phyloP scores from a whole-genome alignment of 2,329 filamentous ascomycete genomes.

The Neonectria coccinea region DNA sequence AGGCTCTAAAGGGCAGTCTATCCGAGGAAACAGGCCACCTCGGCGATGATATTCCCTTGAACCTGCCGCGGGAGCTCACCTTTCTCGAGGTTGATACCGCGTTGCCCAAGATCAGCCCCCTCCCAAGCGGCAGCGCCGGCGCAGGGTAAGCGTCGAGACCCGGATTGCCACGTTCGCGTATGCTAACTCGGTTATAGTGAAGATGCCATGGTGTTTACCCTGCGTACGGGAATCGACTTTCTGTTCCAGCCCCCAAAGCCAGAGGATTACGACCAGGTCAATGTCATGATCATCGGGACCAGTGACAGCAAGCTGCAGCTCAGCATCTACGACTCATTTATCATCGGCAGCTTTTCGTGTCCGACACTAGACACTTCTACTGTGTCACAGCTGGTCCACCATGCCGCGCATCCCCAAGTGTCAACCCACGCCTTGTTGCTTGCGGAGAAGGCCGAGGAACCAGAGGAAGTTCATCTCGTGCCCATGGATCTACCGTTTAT shows the following conservation, averaged over 20 bases:
- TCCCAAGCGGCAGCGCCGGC: conserved; percentile 72
- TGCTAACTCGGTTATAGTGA: conserved; percentile 51
- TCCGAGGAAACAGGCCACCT: conserved; percentile 17
- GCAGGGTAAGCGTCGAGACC: conserved; percentile 61
- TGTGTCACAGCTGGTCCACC: conserved; percentile 59
- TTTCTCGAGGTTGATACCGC: conserved; percentile 81
- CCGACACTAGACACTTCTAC: conserved; percentile 50
- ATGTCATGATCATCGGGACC: conserved; percentile 81
- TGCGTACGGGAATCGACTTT: conserved; percentile 75
- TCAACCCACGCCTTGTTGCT: conserved; percentile 83
- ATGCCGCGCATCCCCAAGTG: conserved; percentile 78
- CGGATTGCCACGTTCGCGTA: not conserved
- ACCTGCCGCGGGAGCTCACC: conserved; percentile 79
- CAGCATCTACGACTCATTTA: conserved; percentile 87
- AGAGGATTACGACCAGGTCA: conserved; percentile 78
- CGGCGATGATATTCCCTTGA: conserved; percentile 46
- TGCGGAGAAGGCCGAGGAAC: conserved; percentile 49
- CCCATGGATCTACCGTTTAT: conserved; percentile 89
- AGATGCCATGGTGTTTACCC: conserved; percentile 75
- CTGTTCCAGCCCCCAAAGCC: conserved; percentile 73
- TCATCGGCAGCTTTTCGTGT: conserved; percentile 75
- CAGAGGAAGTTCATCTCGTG: conserved; percentile 65
- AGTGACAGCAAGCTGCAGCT: conserved; percentile 78
- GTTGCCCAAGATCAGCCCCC: conserved; percentile 79
- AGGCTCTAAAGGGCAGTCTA: conserved; percentile 31